Base-by-base conservation (phyloP, 306 rosid genomes). In the Potentilla sterilis region DNA sequence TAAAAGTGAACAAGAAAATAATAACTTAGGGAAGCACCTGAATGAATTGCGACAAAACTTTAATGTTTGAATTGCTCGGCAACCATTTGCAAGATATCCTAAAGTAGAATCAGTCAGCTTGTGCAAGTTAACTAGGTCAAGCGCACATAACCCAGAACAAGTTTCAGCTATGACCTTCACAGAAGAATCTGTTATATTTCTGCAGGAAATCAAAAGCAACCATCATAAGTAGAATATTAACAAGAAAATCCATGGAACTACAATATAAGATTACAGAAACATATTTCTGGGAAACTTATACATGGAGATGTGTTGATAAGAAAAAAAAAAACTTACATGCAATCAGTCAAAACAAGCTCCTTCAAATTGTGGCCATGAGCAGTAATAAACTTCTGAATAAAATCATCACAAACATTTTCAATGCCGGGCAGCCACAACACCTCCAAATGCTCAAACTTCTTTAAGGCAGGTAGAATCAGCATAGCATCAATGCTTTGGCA, bases 111-210 rank as follows among this genome's bases (percentile, higher is more conserved):
- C 92, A 3, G 89, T 92, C 75, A 95, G 83, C 76, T 84, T 89
- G 70, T 72, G 46, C 81, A 91, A 76, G 76, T 85, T 73, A 59
- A 9, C 69, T 54, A 95, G 87, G 83, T 95, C 92, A 46, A 95
- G 86, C 1, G 81, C 78, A 14, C 79, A 69, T 76, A 95, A 82
- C 64, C 71, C 75, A 6, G 89, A 81, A 77, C 97, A 92, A 28
- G 74, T 77, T 78, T 90, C 86, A 40, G 97, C 89, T 62, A 92
- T 88, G 75, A 79, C 76, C 84, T 88, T 79, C 21, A 88, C 49
- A 24, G 99, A 92, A 22, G 82, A 84, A 82, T 90, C 89, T 16
- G 97, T 92, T 84, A 95, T 79, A 37, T 89, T 82, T 80, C 99
- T 95, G 91, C 89, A 79, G 41, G 74, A 79, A 67, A 81, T 51